A percentile compares a stretch with the other conserved stretches of the same genome.
Evolutionary conservation across 495 filamentous ascomycete genomes (phyloP).

Genomic region (Penicillium arizonense): DNA sequence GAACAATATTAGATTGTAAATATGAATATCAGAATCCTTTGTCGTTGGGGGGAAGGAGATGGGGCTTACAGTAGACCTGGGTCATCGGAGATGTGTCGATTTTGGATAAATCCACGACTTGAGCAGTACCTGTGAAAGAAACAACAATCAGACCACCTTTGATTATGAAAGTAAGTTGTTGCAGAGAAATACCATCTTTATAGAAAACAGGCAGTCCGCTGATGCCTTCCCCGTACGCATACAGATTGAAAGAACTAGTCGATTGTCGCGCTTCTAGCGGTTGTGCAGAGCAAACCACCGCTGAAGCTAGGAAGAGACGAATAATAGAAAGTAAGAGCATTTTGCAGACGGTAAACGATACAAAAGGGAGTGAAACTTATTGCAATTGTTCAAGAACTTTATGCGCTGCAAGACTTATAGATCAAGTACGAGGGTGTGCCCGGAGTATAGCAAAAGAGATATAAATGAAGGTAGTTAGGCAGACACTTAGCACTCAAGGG

Average conservation of each 20-base stretch:
- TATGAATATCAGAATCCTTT: not conserved
- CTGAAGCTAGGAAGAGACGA: not conserved
- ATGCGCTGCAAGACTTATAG: not conserved
- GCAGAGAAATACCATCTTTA: conserved; percentile 19
- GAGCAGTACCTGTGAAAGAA: conserved; percentile 8
- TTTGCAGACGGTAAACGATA: not conserved
- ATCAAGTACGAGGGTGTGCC: not conserved
- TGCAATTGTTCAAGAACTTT: not conserved
- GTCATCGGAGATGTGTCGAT: conserved; percentile 1
- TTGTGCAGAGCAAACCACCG: conserved; percentile 5
- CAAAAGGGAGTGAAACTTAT: not conserved
- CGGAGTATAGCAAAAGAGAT: not conserved
- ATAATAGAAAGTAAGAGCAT: not conserved
- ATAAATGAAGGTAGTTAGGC: not conserved
- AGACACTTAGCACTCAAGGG: not conserved
- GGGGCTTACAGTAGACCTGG: conserved; percentile 12
- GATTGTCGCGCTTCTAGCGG: conserved; percentile 7
- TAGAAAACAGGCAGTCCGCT: conserved; percentile 36
- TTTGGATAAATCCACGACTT: conserved; percentile 8
- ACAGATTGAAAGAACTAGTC: conserved; percentile 25
- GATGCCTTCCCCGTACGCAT: conserved; percentile 33
- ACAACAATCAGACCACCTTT: not conserved
- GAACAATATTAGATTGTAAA: not conserved
- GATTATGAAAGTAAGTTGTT: not conserved
- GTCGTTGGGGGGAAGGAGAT: not conserved